These are phyloP conservation scores for Trichoderma brevicompactum DNA, from an alignment of 2,329 filamentous ascomycete genomes.

Conservation along the genomic window DNA sequence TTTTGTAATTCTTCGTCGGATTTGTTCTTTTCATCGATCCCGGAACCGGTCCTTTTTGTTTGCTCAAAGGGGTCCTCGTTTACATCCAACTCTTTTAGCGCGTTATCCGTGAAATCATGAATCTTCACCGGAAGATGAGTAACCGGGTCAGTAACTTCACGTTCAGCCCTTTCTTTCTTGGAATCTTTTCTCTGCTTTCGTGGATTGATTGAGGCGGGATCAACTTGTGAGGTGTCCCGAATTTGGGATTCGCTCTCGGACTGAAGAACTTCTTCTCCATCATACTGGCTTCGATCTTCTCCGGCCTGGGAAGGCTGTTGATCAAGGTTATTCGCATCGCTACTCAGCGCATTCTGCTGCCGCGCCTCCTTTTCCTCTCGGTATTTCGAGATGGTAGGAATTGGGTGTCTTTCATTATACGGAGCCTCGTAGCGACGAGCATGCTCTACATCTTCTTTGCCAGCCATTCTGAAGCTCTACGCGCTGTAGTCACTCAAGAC, in stretches of 20 bases:
- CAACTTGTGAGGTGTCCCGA: conserved; percentile 45
- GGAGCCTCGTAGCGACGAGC: conserved; percentile 46
- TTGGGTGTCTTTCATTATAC: conserved; percentile 49
- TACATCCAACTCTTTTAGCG: conserved; percentile 49
- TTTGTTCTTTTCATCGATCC: conserved; percentile 46
- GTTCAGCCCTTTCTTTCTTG: conserved; percentile 55
- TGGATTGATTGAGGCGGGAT: conserved; percentile 46
- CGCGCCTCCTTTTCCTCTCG: conserved; percentile 52
- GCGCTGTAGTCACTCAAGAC: neutral
- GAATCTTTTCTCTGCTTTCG: conserved; percentile 54
- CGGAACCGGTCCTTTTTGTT: conserved; percentile 46
- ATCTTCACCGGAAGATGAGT: conserved; percentile 72
- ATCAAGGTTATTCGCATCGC: conserved; percentile 31
- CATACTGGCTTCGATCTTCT: conserved; percentile 1
- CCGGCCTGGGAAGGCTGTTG: conserved; percentile 25
- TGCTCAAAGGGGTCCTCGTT: conserved; percentile 44
- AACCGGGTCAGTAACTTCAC: conserved; percentile 72
- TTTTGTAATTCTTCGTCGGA: conserved; percentile 44
- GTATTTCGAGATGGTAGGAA: conserved; percentile 56
- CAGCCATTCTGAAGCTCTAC: conserved; percentile 39
- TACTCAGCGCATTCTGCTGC: conserved; percentile 45
- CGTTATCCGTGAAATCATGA: conserved; percentile 69
- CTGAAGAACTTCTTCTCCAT: conserved; percentile 8
- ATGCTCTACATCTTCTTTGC: conserved; percentile 45
- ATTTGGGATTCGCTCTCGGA: conserved; percentile 29